Base-by-base conservation (phyloP, 2,329 filamentous ascomycete species). In the Fusarium sp. region DNA sequence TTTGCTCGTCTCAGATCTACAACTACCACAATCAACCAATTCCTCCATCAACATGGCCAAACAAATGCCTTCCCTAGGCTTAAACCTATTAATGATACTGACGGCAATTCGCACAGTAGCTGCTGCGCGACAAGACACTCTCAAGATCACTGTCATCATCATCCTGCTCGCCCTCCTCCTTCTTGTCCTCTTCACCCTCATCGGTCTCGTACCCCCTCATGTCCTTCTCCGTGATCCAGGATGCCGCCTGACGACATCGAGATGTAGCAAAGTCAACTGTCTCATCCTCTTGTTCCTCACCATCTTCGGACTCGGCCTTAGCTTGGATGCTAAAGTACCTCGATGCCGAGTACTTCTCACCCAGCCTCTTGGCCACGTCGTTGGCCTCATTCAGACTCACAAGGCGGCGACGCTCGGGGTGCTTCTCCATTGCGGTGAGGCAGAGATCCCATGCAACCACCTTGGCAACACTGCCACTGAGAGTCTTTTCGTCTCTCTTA, bases 341-440 rank as follows among this genome's bases (percentile, higher is more conserved):
- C 10, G 80, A 82, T 6, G 74, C 69, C 27, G 79, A 77, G 73
- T 87, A 85, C 77, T 82, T 86, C 80, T 90, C 88, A 66, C 88
- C 87, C 16, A 91, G 81, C 31, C 89, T 82, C 78, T 85, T 87
- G 50, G 89, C 88, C 73, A 91, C 89, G 76, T 91, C 88, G 76
- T 89, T 90, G 59, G 88, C 88, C 77, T 90, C 87, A 77, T 86
- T 85, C 57, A 90, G 82, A 69, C 85, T 88, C 59, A 89, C 88
- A 18, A 91, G 84, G 4, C 85, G 85, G 31, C 89, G 85, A 73
- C 84, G 84, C 35, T 78, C 82, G 31, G 81, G 78, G 37, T 81
- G 69, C 64, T 77, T 78, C 57, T 76, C 64, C 76, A 82, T 80
- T 16, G 77, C 72, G 1, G 81, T 82, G 31, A 64, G 69, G 67